Evolutionary conservation across 2,329 filamentous ascomycete species (phyloP).

Genomic region (Mycosphaerelloides madeirae): DNA sequence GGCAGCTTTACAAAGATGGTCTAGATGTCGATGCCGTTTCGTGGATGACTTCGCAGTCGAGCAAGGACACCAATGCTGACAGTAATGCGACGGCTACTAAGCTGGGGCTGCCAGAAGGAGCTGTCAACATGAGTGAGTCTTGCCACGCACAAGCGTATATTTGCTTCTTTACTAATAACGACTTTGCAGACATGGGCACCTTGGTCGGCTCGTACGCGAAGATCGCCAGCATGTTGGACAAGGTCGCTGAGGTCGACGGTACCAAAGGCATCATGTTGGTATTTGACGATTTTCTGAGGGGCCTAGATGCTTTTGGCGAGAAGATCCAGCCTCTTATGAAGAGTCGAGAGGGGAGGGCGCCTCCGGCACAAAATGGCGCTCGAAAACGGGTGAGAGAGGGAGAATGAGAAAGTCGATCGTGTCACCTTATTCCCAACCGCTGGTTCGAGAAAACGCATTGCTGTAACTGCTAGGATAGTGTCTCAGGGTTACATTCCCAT

Average conservation of each 20-base stretch:
- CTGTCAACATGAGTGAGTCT: conserved; percentile 10
- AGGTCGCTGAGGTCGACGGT: conserved; percentile 5
- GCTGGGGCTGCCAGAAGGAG: conserved; percentile 9
- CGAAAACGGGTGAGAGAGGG: too few species aligned
- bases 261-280: conserved; percentile 14
- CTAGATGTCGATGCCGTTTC: conserved; percentile 13
- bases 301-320: conserved; percentile 12
- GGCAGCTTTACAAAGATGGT: conserved; percentile 12
- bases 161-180: too few species aligned
- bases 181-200: conserved; percentile 6
- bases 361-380: too few species aligned
- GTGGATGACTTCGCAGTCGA: conserved; percentile 9
- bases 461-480: too few species aligned
- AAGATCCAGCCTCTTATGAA: conserved; percentile 15
- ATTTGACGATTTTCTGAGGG: conserved; percentile 13
- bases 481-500: too few species aligned
- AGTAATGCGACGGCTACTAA: conserved; percentile 6
- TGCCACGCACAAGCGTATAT: too few species aligned
- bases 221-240: conserved; percentile 7
- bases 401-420: too few species aligned
- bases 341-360: conserved; percentile 3
- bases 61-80: conserved; percentile 13
- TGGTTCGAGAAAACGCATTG: too few species aligned
- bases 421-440: too few species aligned
- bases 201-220: conserved; percentile 6